A percentile compares a stretch with the other conserved stretches of the same genome.
These are phyloP conservation scores for Artemisia argyi DNA, from an alignment of 129 eudicot genomes.

Conservation along the genomic window DNA sequence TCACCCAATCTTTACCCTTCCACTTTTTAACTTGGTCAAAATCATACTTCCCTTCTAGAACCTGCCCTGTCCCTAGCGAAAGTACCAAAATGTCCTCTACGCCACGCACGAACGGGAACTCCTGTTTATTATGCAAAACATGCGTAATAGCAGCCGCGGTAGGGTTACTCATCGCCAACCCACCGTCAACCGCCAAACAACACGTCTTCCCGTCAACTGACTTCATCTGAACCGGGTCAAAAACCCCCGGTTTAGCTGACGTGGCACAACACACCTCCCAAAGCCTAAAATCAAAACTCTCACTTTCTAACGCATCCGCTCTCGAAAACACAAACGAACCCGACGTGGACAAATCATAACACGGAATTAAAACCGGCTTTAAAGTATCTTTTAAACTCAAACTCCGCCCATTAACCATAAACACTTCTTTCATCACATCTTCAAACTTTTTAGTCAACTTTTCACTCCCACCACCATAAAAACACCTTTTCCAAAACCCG, in stretches of 20 bases:
- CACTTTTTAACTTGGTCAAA: slow-evolving; percentile 59
- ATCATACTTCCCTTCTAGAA: slow-evolving; percentile 52
- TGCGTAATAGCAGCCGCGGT: slow-evolving; percentile 82
- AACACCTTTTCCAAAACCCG: slow-evolving; percentile 17
- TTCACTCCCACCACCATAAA: slow-evolving; percentile 13
- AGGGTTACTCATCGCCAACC: slow-evolving; percentile 37
- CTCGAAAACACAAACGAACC: slow-evolving; percentile 36
- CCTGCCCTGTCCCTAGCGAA: slow-evolving; percentile 73
- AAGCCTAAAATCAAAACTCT: slow-evolving; percentile 34
- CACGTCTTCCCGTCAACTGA: slow-evolving; percentile 32
- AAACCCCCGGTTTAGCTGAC: slow-evolving; percentile 28
- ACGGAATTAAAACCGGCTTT: slow-evolving; percentile 51
- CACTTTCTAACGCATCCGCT: slow-evolving; percentile 39
- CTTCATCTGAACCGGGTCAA: slow-evolving; percentile 23
- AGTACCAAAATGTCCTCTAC: slow-evolving; percentile 93
- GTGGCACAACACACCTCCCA: slow-evolving; percentile 44
- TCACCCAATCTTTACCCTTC: slow-evolving; percentile 84
- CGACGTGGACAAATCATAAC: slow-evolving; percentile 60
- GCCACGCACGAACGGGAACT: slow-evolving; percentile 83
- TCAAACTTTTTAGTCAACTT: slow-evolving; percentile 12
- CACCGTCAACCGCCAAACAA: slow-evolving; percentile 28
- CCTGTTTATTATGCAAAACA: slow-evolving; percentile 87
- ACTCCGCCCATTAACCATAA: slow-evolving; percentile 26
- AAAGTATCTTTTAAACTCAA: slow-evolving; percentile 38
- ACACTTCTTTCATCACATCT: slow-evolving; percentile 29